Percentiles rank a stretch among this genome's conserved stretches.
These are phyloP conservation scores for Biscogniauxia sp. DNA, from an alignment of 2,329 filamentous ascomycete genomes.

Conservation along the genomic window DNA sequence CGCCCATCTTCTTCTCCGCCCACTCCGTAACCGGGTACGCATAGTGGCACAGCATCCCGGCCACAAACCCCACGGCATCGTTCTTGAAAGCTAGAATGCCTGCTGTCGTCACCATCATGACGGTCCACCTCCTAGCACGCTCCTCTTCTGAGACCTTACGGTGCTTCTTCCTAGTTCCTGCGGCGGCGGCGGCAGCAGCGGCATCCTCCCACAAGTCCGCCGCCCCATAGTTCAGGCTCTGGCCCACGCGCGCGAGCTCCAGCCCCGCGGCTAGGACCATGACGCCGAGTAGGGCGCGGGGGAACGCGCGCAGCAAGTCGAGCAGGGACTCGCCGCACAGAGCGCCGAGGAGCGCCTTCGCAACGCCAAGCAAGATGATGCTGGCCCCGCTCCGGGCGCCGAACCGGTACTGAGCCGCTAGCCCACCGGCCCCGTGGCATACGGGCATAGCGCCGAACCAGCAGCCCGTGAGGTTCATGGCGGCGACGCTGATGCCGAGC, in stretches of 20 bases:
- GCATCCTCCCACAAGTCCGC: conserved; percentile 55
- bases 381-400: conserved; percentile 85
- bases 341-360: conserved; percentile 75
- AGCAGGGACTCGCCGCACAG: conserved; percentile 74
- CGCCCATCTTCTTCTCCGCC: conserved; percentile 29
- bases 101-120: conserved; percentile 87
- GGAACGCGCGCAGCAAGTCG: conserved; percentile 68
- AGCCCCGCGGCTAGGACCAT: conserved; percentile 89
- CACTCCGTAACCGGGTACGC: conserved; percentile 53
- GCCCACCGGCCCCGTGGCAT: conserved; percentile 87
- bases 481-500: conserved; percentile 76
- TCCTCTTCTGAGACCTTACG: conserved; percentile 61
- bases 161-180: conserved; percentile 35
- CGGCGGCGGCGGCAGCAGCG: background rate
- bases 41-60: conserved; percentile 76
- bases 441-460: conserved; percentile 93
- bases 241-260: conserved; percentile 81
- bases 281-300: conserved; percentile 73
- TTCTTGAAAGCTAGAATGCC: conserved; percentile 84
- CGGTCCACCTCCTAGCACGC: conserved; percentile 73
- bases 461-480: conserved; percentile 80
- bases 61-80: conserved; percentile 81
- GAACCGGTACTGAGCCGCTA: conserved; percentile 89
- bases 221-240: conserved; percentile 74
- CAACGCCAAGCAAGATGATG: conserved; percentile 72